Percentiles rank a stretch among this genome's conserved stretches.
Conservation (phyloP, 345 rosid species). For the Gossypium stocksii region DNA sequence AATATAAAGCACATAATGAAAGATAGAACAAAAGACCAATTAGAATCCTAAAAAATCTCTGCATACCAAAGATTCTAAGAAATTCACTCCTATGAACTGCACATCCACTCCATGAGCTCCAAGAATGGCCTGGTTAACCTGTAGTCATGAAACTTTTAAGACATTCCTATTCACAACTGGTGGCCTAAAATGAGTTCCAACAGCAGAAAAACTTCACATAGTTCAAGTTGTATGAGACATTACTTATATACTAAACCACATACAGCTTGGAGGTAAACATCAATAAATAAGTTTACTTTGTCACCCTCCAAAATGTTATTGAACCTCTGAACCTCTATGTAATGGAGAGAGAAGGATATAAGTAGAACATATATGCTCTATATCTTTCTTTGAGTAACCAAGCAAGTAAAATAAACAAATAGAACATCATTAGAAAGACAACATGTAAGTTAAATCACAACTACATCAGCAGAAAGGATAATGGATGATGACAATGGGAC, state of each 20-base stretch:
- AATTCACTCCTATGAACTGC: conserved; percentile 76
- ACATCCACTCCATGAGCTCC: conserved; percentile 73
- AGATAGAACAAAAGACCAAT: conserved; percentile 11
- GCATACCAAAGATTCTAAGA: conserved; percentile 86
- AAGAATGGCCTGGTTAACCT: conserved; percentile 83
- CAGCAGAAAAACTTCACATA: not conserved
- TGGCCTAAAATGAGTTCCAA: conserved; percentile 1
- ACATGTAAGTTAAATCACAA: conserved; percentile 6
- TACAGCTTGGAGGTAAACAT: not conserved
- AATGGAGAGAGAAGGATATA: not conserved
- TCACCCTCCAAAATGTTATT: not conserved
- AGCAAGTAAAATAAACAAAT: conserved; percentile 3
- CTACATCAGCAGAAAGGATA: not conserved
- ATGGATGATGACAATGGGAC: conserved; percentile 6
- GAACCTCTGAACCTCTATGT: not conserved
- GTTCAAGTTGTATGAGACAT: not conserved
- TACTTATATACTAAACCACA: not conserved
- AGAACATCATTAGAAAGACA: not conserved
- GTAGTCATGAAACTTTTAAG: conserved; percentile 33
- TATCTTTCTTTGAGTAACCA: conserved; percentile 3
- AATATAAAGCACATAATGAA: conserved; percentile 10
- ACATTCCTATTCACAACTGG: conserved; percentile 14
- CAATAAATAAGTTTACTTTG: not conserved
- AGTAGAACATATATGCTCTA: conserved; percentile 3
- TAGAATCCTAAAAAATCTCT: conserved; percentile 17